Base-by-base conservation (phyloP, 192 early-diverging fungal genomes). In the Linnemannia hyalina region DNA sequence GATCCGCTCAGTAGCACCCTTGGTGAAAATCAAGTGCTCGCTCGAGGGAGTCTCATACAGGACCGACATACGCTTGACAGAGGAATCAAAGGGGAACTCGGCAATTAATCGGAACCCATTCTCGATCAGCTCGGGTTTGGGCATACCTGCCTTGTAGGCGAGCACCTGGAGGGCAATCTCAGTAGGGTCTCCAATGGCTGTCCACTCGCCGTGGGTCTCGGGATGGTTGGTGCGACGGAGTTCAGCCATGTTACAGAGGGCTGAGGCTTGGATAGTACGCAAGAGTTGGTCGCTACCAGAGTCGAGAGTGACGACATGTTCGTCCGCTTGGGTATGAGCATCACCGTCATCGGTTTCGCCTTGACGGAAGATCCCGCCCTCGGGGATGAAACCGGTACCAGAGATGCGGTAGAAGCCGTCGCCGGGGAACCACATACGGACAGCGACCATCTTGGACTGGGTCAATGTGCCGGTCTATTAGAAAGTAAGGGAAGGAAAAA, bases 381-480 rank as follows among this genome's bases (percentile, higher is more conserved):
- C 84, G 15, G 93, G 93, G 71, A 89, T 85, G 29, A 94, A 92
- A 4, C 93, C 94, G 55, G 89, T 85, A 40, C 96, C 92, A 3
- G 93, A 88, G 69, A 97, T 90, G 29, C 89, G 88, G 81, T 95
- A 97, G 55, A 91, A 89, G 29, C 93, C 91, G 77, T 95, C 94
- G n/a, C 91, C 92, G 9, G 93, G 92, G 18, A 95, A 94, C 96
- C 97, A 98, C 10, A 96, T 89, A 68, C 93, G 89, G 22, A 93
- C 93, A n/a, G 96, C 90, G 18, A 97, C 97, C 97, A 99, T 99
- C 82, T 97, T 97, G 75, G 96, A 95, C 89, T 98, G 96, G 0
- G 97, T 99, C 60, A 98, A 88, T 11, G 97, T 98, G 32, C 97
- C 97, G 2, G 93, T 94, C 91, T 98, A 76, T 26, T 6, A 23